phyloP scores from a whole-genome alignment of 495 filamentous ascomycete species.

The Podospora didyma region DNA sequence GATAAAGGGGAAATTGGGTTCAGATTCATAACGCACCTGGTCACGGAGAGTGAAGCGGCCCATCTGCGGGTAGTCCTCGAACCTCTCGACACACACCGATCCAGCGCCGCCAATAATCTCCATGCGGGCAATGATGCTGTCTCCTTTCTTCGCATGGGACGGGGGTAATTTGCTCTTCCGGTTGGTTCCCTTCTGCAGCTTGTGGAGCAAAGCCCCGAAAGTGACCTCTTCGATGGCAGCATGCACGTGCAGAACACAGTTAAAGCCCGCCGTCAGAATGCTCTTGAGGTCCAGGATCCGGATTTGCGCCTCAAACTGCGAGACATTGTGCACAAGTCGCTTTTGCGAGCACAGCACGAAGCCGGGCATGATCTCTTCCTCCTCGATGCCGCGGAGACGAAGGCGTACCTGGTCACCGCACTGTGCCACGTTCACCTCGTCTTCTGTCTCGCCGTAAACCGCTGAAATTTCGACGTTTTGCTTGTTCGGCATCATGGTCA shows the following conservation, averaged over 20 bases:
- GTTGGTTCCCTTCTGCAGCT: constrained; percentile 92
- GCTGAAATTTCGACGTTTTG: constrained; percentile 74
- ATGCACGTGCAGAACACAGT: constrained; percentile 89
- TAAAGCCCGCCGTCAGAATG: constrained; percentile 74
- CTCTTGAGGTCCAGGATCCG: constrained; percentile 90
- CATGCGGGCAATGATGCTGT: constrained; percentile 88
- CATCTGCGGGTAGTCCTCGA: constrained; percentile 90
- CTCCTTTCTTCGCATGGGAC: constrained; percentile 85
- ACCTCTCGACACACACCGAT: constrained; percentile 85
- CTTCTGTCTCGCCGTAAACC: constrained; percentile 93
- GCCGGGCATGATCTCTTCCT: constrained; percentile 93
- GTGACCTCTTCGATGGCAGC: constrained; percentile 95
- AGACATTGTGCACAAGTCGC: constrained; percentile 86
- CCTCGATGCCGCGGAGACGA: constrained; percentile 88
- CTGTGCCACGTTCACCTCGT: constrained; percentile 72
- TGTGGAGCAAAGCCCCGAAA: constrained; percentile 81
- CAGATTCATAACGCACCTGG: constrained; percentile 53
- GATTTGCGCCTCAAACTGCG: constrained; percentile 93
- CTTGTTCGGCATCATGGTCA: constrained; percentile 93
- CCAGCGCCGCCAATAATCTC: constrained; percentile 81
- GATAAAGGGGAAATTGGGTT: not conserved
- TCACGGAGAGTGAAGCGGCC: constrained; percentile 94
- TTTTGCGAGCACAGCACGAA: constrained; percentile 94
- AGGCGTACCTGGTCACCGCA: constrained; percentile 95
- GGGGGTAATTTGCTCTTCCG: constrained; percentile 90